Evolutionary conservation across 164 flowering plant genomes (phyloP), one percentile per base, ranked within the genome.

Genomic region (Brasenia schreberi): DNA sequence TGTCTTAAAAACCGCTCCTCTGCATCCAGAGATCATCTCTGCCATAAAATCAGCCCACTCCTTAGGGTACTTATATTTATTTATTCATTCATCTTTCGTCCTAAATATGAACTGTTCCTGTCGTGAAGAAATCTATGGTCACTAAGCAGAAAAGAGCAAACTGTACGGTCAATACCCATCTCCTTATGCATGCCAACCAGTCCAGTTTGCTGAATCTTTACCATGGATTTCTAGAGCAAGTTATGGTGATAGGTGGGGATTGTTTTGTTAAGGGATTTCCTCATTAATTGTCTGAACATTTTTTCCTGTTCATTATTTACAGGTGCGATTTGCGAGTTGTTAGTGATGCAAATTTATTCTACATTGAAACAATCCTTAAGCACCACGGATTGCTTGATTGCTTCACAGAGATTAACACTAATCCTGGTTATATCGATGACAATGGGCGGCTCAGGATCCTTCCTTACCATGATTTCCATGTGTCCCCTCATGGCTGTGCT

Each of bases 311-410:
- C 59, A 58, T 62, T 27, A 14, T 7, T 71, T 65, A 18, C 79
- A 91, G 97, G 67, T 91, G 93, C 77, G 94, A 92, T 39, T 75
- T 89, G 74, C 85, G 78, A 77, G 82, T 89, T 18, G 68, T 79
- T 18, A 92, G 97, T 44, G 96, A 92, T 75, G 90, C 96, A n/a
- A 89, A 89, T 65, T 66, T 69, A 67, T 87, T 86, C 67, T 92
- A 75, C 76, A 88, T 92, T 45, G 88, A 85, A 77, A 86, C 85
- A 39, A 85, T 92, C 61, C 70, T 92, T 82, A 77, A 83, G 44
- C 82, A 85, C 64, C 81, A 85, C 78, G 95, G 85, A 11, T 18
- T 92, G 59, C 73, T 77, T 53, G 77, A 72, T 18, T 90, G 80
- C 74, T 92, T 92, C 64, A 78, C 93, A 0, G 83, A 82, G 74